Evolutionary conservation across 1,139 yeast genomes (phyloP), one percentile per base, ranked within the genome.

Genomic region (Suhomyces ambrosiae): DNA sequence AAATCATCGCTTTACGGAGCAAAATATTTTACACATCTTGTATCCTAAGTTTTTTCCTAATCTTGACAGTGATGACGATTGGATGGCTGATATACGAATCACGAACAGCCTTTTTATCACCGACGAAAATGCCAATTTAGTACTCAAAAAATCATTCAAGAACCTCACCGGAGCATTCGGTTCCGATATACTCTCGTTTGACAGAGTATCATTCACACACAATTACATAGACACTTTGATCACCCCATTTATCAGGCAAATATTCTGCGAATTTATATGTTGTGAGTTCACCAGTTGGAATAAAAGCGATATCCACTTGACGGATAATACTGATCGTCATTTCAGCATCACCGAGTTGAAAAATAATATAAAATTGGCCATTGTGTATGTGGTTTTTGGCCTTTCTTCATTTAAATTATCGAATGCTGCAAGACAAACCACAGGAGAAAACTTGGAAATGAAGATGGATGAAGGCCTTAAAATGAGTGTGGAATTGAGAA

Each of bases 1-100:
- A 2, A 51, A 60, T 32, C 69, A 66, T 48, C 47, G 54, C 14
- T 58, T 69, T 40, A 61, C 60, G 33, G 74, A 70, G 39, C 77
- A 71, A 44, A 70, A 69, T 42, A 64, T 70, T 61, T 56, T 70
- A 37, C 76, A 71, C 43, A 70, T 71, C n/a, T 53, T 71, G 14
- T 70, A 71, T 46, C 77, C 77, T 12, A 69, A 69, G 36, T 69
- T 68, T 49, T 71, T 65, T 39, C 75, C 76, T 28, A 70, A 71
- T 37, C 58, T 65, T 17, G 75, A 70, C 41, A 61, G 71, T 0
- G 76, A 70, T 46, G 72, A 69, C 37, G 72, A 69, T 37, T 71
- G 76, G 75, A 40, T 49, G 16, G 68, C 68, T 0, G 53, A 54
- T 24, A 50, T 52, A 4, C 46, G 52, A 16, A 45, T 57, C 7